These are phyloP conservation scores for Penicillium sp. DNA, from an alignment of 2,329 filamentous ascomycete species.

Conservation along the genomic window DNA sequence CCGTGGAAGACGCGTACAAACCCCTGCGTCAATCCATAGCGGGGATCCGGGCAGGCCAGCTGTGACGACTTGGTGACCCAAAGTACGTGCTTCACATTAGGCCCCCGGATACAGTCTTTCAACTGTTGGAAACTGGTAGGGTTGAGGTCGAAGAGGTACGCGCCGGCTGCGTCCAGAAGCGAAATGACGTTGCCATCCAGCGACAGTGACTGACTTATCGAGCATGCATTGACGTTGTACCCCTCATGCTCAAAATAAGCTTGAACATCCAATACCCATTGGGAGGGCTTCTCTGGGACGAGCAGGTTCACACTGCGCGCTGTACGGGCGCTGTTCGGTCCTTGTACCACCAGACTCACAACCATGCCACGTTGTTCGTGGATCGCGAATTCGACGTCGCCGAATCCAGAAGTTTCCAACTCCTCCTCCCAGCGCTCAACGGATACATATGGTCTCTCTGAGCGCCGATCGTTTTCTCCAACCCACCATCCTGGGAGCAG, in stretches of 20 bases:
- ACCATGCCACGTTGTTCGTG: not conserved
- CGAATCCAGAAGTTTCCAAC: slow-evolving; percentile 10
- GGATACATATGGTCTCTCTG: slow-evolving; percentile 2
- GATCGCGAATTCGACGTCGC: slow-evolving; percentile 4
- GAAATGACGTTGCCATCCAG: slow-evolving; percentile 5
- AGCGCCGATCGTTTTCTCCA: slow-evolving; percentile 5
- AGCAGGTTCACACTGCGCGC: not conserved
- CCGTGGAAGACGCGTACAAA: not conserved
- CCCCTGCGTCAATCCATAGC: slow-evolving; percentile 28
- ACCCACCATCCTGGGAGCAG: slow-evolving; percentile 18
- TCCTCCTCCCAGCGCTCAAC: slow-evolving; percentile 6
- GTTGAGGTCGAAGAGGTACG: not conserved
- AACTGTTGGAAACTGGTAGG: not conserved
- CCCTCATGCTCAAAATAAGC: not conserved
- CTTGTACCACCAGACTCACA: not conserved
- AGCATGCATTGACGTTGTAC: not conserved
- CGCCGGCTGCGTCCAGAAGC: slow-evolving; percentile 10
- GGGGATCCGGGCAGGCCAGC: slow-evolving; percentile 10
- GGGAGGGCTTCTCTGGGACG: not conserved
- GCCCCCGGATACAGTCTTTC: not conserved
- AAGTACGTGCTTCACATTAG: not conserved
- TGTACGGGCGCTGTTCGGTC: not conserved
- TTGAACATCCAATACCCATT: not conserved
- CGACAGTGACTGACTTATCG: not conserved
- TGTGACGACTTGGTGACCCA: slow-evolving; percentile 16